These are phyloP conservation scores for Gossypium schwendimanii DNA, from an alignment of 441 rosid species.

Conservation along the genomic window DNA sequence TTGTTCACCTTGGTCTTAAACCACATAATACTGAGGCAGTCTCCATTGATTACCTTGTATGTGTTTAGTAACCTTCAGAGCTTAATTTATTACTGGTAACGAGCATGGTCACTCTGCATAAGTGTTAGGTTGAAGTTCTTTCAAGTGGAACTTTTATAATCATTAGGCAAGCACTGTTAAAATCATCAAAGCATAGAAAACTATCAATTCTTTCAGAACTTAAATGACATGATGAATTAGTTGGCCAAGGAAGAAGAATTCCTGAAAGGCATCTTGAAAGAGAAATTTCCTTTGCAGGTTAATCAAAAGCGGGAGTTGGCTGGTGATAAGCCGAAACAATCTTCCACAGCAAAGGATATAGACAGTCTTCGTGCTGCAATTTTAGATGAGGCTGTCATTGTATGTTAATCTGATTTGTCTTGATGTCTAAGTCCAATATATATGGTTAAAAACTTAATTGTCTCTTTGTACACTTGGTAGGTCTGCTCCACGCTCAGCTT, in stretches of 20 bases:
- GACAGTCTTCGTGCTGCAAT: constrained; percentile 73
- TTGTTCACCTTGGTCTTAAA: constrained; percentile 90
- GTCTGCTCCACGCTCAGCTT: constrained; percentile 92
- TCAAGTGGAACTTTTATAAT: background rate
- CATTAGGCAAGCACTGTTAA: background rate
- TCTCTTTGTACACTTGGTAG: constrained; percentile 30
- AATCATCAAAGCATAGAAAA: background rate
- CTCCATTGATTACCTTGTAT: constrained; percentile 81
- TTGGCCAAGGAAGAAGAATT: background rate
- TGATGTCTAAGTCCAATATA: constrained; percentile 10
- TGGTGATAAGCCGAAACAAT: constrained; percentile 64
- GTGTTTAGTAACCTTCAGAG: constrained; percentile 23
- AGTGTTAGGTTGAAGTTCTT: constrained; percentile 2
- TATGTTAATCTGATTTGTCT: constrained; percentile 28
- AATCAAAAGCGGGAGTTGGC: constrained; percentile 61
- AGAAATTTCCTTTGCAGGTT: constrained; percentile 44
- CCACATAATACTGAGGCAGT: constrained; percentile 76
- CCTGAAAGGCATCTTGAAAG: background rate
- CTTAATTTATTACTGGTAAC: background rate
- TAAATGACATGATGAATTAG: background rate
- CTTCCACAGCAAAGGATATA: constrained; percentile 54
- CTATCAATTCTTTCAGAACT: background rate
- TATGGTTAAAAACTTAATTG: background rate
- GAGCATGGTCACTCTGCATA: background rate
- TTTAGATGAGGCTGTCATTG: constrained; percentile 83